A percentile compares a stretch with the other conserved stretches of the same genome.
These are phyloP conservation scores for Cytospora mali DNA, from an alignment of 2,329 filamentous ascomycete species.

Conservation along the genomic window DNA sequence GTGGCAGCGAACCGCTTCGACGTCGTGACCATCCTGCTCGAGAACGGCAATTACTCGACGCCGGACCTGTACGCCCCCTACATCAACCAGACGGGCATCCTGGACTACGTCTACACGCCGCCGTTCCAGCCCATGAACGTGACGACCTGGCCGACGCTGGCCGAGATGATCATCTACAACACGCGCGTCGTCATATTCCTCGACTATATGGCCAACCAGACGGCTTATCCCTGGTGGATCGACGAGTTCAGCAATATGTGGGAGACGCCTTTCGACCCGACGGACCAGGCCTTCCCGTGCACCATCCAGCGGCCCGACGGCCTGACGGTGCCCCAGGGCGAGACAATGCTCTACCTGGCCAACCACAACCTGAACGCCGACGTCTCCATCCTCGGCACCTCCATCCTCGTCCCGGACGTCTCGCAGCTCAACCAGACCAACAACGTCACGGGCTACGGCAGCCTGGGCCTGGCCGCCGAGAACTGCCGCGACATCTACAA, in stretches of 20 bases:
- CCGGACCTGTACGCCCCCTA: constrained; percentile 66
- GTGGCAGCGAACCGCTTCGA: constrained; percentile 78
- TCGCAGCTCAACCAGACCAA: constrained; percentile 74
- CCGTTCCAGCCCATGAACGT: constrained; percentile 67
- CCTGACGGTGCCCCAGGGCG: constrained; percentile 48
- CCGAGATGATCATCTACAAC: constrained; percentile 70
- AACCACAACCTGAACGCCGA: constrained; percentile 92
- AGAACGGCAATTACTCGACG: constrained; percentile 75
- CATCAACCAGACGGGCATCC: constrained; percentile 72
- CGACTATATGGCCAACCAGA: constrained; percentile 83
- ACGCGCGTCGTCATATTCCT: constrained; percentile 80
- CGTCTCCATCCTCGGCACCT: constrained; percentile 65
- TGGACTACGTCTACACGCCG: constrained; percentile 73
- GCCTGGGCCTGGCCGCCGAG: constrained; percentile 64
- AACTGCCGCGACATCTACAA: constrained; percentile 66
- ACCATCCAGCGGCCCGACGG: constrained; percentile 73
- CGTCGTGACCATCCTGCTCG: constrained; percentile 83
- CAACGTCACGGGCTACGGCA: constrained; percentile 63
- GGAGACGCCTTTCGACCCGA: constrained; percentile 85
- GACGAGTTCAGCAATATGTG: constrained; percentile 88
- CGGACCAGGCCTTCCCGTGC: constrained; percentile 71
- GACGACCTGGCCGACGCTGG: constrained; percentile 81
- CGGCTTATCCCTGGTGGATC: constrained; percentile 77
- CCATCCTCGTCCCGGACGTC: constrained; percentile 72
- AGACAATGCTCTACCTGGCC: constrained; percentile 72